Conservation (phyloP, 148 eudicot genomes). For the Rhododendron ovatum region DNA sequence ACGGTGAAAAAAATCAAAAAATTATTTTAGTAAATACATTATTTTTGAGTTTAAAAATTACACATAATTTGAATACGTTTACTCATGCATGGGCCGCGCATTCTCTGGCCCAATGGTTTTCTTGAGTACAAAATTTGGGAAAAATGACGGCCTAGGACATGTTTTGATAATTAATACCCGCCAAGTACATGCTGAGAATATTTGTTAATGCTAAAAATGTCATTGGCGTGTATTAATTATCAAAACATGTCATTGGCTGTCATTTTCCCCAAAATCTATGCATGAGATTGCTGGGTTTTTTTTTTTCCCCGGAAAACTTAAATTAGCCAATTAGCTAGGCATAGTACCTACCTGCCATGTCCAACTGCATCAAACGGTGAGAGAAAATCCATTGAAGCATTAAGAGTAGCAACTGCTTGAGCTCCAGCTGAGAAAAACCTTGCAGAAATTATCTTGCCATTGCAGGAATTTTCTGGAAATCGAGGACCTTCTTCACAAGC, state of each 20-base stretch:
- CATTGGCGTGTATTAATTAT: too few relatives aligned
- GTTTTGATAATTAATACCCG: too few relatives aligned
- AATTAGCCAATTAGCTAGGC: not conserved
- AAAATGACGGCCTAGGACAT: too few relatives aligned
- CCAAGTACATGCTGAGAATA: too few relatives aligned
- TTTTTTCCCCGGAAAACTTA: not conserved
- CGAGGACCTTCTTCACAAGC: slow-evolving; percentile 69
- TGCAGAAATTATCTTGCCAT: slow-evolving; percentile 86
- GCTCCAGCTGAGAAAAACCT: slow-evolving; percentile 85
- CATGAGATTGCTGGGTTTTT: not conserved
- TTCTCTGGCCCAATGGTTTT: not conserved
- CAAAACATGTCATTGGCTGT: too few relatives aligned
- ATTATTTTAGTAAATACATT: too few relatives aligned
- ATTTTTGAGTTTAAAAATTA: too few relatives aligned
- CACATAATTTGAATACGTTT: too few relatives aligned
- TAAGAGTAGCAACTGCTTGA: slow-evolving; percentile 56
- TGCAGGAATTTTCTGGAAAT: slow-evolving; percentile 66
- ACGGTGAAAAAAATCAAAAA: too few relatives aligned
- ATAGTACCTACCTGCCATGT: slow-evolving; percentile 70
- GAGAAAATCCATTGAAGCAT: slow-evolving; percentile 64
- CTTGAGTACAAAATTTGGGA: not conserved
- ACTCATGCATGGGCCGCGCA: too few relatives aligned
- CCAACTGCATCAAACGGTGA: slow-evolving; percentile 96
- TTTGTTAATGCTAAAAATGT: too few relatives aligned
- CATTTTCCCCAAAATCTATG: not conserved